Evolutionary conservation across 495 filamentous ascomycete genomes (phyloP).

Genomic region (Lichenothelia convexa): DNA sequence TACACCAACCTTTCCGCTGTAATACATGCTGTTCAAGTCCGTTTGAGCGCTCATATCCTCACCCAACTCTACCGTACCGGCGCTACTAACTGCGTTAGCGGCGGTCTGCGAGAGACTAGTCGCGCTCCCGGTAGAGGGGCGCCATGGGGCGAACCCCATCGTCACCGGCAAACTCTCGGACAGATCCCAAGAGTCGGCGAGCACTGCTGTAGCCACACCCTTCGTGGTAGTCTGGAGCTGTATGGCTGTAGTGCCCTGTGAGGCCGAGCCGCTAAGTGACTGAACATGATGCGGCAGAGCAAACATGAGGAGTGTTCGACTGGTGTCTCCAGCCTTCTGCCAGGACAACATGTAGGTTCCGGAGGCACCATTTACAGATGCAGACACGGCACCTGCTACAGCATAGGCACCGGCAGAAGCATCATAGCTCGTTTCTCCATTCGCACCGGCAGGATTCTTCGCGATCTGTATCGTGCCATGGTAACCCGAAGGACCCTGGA

Average conservation of each 20-base stretch:
- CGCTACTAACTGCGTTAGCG: conserved; percentile 34
- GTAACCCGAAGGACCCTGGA: conserved; percentile 35
- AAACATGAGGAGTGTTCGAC: conserved; percentile 56
- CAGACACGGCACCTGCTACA: conserved; percentile 39
- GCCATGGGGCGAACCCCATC: conserved; percentile 66
- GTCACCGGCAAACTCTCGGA: conserved; percentile 49
- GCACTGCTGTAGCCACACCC: conserved; percentile 53
- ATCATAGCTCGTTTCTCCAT: conserved; percentile 51
- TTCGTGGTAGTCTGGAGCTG: conserved; percentile 72
- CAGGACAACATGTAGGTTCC: conserved; percentile 62
- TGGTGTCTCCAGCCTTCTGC: conserved; percentile 41
- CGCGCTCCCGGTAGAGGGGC: conserved; percentile 30
- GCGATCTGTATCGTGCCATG: conserved; percentile 64
- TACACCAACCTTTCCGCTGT: conserved; percentile 28
- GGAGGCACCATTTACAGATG: conserved; percentile 32
- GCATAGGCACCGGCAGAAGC: conserved; percentile 58
- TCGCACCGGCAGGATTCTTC: conserved; percentile 43
- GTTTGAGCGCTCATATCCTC: conserved; percentile 54
- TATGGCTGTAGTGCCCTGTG: conserved; percentile 30
- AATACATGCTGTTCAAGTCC: conserved; percentile 84
- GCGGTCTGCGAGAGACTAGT: conserved; percentile 32
- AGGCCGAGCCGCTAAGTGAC: conserved; percentile 48
- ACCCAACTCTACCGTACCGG: conserved; percentile 45
- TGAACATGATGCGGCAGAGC: conserved; percentile 73
- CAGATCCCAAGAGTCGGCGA: conserved; percentile 66